Percentiles rank a stretch among this genome's conserved stretches.
Conservation (phyloP, 352 stramenopile species). For the Phytophthora cactorum region DNA sequence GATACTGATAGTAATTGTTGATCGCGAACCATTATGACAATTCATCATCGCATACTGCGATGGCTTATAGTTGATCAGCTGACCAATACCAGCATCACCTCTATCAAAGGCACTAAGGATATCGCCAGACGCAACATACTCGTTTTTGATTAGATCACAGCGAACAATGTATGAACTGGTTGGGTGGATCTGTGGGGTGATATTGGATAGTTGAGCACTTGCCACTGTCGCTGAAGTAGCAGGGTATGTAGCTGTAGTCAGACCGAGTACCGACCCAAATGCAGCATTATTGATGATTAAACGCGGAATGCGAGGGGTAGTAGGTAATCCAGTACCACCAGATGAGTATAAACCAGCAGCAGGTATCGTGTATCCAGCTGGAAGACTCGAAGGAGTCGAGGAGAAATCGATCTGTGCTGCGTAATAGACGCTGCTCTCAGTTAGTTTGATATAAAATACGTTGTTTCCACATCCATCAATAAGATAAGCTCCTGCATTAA, state of each 20-base stretch:
- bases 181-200: slow-evolving; percentile 18
- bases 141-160: slow-evolving; percentile 30
- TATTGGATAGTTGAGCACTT: slow-evolving; percentile 4
- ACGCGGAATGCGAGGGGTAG: background rate
- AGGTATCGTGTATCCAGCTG: background rate
- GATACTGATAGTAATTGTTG: background rate
- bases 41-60: background rate
- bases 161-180: slow-evolving; percentile 19
- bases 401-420: slow-evolving; percentile 12
- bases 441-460: slow-evolving; percentile 15
- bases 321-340: background rate
- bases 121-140: slow-evolving; percentile 21
- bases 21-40: background rate
- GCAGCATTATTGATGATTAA: slow-evolving; percentile 21
- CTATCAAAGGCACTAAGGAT: slow-evolving; percentile 19
- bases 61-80: slow-evolving; percentile 18
- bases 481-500: slow-evolving; percentile 11
- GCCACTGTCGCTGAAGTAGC: background rate
- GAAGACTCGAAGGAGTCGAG: background rate
- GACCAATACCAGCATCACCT: slow-evolving; percentile 14
- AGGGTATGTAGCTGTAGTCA: background rate
- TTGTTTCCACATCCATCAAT: slow-evolving; percentile 6
- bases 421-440: slow-evolving; percentile 15
- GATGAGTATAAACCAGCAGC: background rate
- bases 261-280: background rate